These are phyloP conservation scores for Sugiyamaella smithiae DNA, from an alignment of 805 yeast species.

Conservation along the genomic window DNA sequence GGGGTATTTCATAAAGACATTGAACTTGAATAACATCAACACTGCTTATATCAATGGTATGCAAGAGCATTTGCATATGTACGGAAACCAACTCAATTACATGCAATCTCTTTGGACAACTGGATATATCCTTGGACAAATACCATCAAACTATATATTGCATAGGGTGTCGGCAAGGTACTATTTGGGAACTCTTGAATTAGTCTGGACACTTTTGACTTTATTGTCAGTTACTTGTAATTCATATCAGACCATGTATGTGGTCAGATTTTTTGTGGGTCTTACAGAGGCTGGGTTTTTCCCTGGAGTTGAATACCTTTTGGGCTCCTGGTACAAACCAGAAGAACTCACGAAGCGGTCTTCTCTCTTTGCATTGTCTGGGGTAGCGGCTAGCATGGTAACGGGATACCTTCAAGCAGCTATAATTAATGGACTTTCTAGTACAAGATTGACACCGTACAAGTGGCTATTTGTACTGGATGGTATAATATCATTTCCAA, in stretches of 20 bases:
- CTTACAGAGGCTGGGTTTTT: conserved; percentile 32
- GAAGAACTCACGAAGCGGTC: conserved; percentile 33
- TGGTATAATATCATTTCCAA: conserved; percentile 44
- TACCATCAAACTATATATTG: conserved; percentile 44
- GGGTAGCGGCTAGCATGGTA: conserved; percentile 42
- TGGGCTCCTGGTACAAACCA: conserved; percentile 33
- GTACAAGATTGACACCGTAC: conserved; percentile 36
- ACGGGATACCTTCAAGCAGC: conserved; percentile 61
- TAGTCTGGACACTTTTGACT: conserved; percentile 45
- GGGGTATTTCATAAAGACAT: conserved; percentile 47
- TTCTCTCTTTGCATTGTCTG: conserved; percentile 31
- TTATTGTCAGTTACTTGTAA: conserved; percentile 41
- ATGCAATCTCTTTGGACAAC: conserved; percentile 46
- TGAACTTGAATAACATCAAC: conserved; percentile 42
- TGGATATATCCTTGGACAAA: conserved; percentile 51
- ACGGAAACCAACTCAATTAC: conserved; percentile 45
- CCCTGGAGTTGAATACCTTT: conserved; percentile 33
- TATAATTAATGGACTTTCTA: conserved; percentile 40
- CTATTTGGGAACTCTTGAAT: conserved; percentile 44
- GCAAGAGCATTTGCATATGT: conserved; percentile 44
- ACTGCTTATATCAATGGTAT: conserved; percentile 49
- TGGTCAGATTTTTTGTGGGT: conserved; percentile 33
- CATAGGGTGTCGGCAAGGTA: conserved; percentile 44
- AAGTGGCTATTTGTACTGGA: conserved; percentile 49
- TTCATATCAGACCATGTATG: conserved; percentile 44